Evolutionary conservation across 2,329 filamentous ascomycete genomes (phyloP), one percentile per base, ranked within the genome.

Genomic region (Chaetomiaceae sp.): DNA sequence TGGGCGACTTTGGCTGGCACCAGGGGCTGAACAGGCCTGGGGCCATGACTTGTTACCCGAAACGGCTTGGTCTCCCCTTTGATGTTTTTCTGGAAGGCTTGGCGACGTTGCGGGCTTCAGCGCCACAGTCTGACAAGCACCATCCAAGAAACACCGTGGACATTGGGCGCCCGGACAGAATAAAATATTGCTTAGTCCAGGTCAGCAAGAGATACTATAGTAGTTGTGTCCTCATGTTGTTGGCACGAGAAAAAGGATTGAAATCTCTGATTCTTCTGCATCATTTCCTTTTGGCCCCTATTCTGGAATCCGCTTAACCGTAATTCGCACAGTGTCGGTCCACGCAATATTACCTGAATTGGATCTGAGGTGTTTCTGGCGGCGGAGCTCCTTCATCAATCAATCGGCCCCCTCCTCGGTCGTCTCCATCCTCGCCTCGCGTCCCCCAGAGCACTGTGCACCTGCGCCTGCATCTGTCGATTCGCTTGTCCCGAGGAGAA

Each of bases 61-160:
- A 52, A 9, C 5, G 41, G 48, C 17, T 42, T 52, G 51, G 44
- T 20, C 19, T 27, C 4, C 4, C n/a, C 12, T 5, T 9, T 33
- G 13, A 21, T 19, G 16, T 6, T 14, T 44, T 50, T 48, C 51
- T 54, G 33, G 51, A 54, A 54, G 51, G 27, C 51, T 54, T 54
- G 51, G 51, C 51, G 20, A 14, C 14, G 25, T 44, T 14, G 12
- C 16, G 25, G 19, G 39, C 46, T 45, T 47, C 21, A 12, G 31
- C 17, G 39, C 46, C 41, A 41, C 48, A 33, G 44, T 40, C 43
- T 47, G 40, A 33, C 21, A 45, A 45, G 19, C 19, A 25, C 7
- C 20, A 2, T 30, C 41, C 23, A 34, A n/a, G n/a, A n/a, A n/a
- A n/a, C n/a, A n/a, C n/a, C n/a, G n/a, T n/a, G n/a, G n/a, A n/a